These are phyloP conservation scores for Cyberlindnera euphorbiiphila DNA, from an alignment of 805 yeast genomes.

Conservation along the genomic window DNA sequence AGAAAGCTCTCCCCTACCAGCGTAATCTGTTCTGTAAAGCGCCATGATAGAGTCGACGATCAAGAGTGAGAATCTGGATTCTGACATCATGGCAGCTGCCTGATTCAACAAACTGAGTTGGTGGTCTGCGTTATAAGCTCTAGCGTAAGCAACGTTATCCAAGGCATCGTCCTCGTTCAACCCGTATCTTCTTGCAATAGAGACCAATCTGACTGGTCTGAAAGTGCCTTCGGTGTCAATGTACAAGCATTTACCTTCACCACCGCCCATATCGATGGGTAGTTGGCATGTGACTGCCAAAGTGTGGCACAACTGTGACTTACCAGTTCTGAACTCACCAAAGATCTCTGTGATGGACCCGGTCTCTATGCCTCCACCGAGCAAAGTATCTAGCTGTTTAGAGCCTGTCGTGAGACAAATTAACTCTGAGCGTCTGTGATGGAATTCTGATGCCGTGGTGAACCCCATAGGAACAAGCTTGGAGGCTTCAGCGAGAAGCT, in stretches of 20 bases:
- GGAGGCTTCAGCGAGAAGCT: conserved; percentile 75
- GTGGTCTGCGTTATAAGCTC: conserved; percentile 97
- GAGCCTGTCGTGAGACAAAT: conserved; percentile 95
- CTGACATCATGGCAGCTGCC: conserved; percentile 96
- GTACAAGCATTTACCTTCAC: conserved; percentile 94
- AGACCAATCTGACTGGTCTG: conserved; percentile 83
- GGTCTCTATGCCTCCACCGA: conserved; percentile 97
- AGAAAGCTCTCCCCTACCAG: conserved; percentile 93
- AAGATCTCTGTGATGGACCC: conserved; percentile 95
- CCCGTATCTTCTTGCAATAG: conserved; percentile 89
- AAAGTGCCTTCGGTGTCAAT: conserved; percentile 98
- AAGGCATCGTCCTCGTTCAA: conserved; percentile 90
- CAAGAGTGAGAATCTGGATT: conserved; percentile 81
- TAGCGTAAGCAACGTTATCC: conserved; percentile 94
- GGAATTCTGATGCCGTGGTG: conserved; percentile 94
- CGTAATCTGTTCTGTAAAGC: conserved; percentile 86
- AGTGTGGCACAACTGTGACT: conserved; percentile 95
- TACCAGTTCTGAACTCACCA: conserved; percentile 98
- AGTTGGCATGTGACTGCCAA: conserved; percentile 94
- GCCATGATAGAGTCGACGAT: conserved; percentile 99
- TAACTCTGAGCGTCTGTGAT: conserved; percentile 81
- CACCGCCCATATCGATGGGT: conserved; percentile 97
- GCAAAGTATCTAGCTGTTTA: conserved; percentile 82
- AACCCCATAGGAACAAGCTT: conserved; percentile 92
- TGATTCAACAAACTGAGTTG: conserved; percentile 80